Evolutionary conservation across 441 rosid species (phyloP), one percentile per base, ranked within the genome.

Genomic region (Erysimum pusillum): DNA sequence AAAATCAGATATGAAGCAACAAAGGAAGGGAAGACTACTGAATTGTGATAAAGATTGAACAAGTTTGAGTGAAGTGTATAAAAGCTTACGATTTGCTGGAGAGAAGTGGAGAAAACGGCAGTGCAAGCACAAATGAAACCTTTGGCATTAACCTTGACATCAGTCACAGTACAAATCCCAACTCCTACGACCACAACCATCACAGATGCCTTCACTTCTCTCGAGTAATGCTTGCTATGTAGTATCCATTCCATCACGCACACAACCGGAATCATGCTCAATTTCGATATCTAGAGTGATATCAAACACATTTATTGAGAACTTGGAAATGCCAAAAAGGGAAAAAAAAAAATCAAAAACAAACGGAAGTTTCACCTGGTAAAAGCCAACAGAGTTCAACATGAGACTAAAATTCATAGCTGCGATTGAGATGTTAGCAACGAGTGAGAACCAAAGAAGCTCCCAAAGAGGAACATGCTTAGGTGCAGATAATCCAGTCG

Each of bases 181-280:
- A 95, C 98, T 9, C 98, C 98, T 1, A 91, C 63, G 45, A 95
- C 98, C 36, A 95, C 99, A 78, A 93, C 95, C 71, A 93, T 9
- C 22, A 93, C 99, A 25, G 97, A 83, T 17, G 87, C 61, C 76
- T 93, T 95, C 74, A 93, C 91, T 86, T 90, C 90, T 70, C 66
- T 89, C 0, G 92, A 87, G 84, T 93, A 95, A 58, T 83, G 92
- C 69, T 93, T 95, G 75, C 65, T 84, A 82, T 95, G 92, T 56
- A 95, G 84, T 75, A 95, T 82, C 99, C 98, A 93, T 77, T 95
- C 99, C 99, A 95, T 79, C 54, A 95, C 75, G 57, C 99, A 93
- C 4, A 93, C 97, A 28, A 95, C 99, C 1, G 99, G 98, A 79
- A 95, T 93, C 99, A 95, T 95, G 76, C 96, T 93, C 76, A 95